A percentile compares a stretch with the other conserved stretches of the same genome.
phyloP scores from a whole-genome alignment of 1,284 basidiomycete genomes.

The Ceratobasidium papillatum region DNA sequence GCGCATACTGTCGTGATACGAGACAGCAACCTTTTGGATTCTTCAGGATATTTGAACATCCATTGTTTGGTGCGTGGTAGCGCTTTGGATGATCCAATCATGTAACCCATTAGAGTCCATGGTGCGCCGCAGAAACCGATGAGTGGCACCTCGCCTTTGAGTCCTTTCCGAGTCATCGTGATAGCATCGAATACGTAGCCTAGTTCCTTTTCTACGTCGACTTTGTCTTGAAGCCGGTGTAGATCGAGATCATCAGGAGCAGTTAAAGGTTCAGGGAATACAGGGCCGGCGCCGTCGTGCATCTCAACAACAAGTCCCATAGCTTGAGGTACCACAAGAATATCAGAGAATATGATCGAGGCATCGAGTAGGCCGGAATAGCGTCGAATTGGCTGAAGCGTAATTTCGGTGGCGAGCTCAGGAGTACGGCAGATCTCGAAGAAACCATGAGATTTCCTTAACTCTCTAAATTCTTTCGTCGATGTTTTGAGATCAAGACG shows the following conservation, averaged over 20 bases:
- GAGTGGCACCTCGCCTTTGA: slow-evolving; percentile 87
- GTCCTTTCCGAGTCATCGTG: slow-evolving; percentile 76
- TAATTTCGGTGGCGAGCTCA: slow-evolving; percentile 83
- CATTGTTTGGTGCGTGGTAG: slow-evolving; percentile 90
- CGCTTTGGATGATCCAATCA: slow-evolving; percentile 91
- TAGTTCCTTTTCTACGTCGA: slow-evolving; percentile 83
- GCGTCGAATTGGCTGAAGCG: slow-evolving; percentile 89
- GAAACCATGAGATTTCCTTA: slow-evolving; percentile 87
- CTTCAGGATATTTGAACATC: slow-evolving; percentile 88
- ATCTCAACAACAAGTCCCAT: slow-evolving; percentile 94
- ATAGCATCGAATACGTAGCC: slow-evolving; percentile 93
- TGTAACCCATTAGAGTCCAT: slow-evolving; percentile 96
- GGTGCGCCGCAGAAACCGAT: slow-evolving; percentile 96
- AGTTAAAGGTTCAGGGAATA: slow-evolving; percentile 83
- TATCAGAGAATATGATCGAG: slow-evolving; percentile 96
- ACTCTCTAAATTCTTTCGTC: slow-evolving; percentile 80
- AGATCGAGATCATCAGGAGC: slow-evolving; percentile 73
- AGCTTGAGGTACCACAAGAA: slow-evolving; percentile 95
- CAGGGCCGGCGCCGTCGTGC: slow-evolving; percentile 80
- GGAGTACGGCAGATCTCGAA: slow-evolving; percentile 94
- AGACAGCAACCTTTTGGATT: slow-evolving; percentile 76
- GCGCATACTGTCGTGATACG: slow-evolving; percentile 86
- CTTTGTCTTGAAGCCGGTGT: slow-evolving; percentile 62
- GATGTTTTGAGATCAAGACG: slow-evolving; percentile 27
- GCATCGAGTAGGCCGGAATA: slow-evolving; percentile 88